Evolutionary conservation across 805 yeast genomes (phyloP).

Genomic region (Hanseniaspora clermontiae): DNA sequence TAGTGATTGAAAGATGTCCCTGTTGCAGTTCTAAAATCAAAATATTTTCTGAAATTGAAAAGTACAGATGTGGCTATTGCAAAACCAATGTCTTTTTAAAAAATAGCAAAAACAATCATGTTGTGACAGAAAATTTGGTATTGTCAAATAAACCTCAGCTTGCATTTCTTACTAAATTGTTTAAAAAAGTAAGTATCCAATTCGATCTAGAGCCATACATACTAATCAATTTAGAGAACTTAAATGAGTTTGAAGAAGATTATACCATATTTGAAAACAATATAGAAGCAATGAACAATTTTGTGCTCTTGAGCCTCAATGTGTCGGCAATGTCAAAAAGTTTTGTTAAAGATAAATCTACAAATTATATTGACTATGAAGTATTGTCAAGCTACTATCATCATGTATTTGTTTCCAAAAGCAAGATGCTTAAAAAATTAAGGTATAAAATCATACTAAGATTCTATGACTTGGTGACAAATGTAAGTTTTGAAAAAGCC

Average conservation of each 20-base stretch:
- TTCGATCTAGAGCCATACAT: background rate
- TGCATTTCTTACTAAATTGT: background rate
- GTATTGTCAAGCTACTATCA: background rate
- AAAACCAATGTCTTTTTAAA: slow-evolving; percentile 34
- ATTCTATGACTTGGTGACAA: background rate
- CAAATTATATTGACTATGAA: background rate
- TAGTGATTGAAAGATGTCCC: slow-evolving; percentile 24
- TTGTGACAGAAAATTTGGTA: background rate
- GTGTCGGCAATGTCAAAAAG: background rate
- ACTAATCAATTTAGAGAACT: background rate
- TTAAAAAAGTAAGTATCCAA: background rate
- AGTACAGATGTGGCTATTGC: slow-evolving; percentile 53
- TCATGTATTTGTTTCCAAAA: background rate
- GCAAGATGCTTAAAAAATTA: background rate
- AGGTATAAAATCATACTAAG: background rate
- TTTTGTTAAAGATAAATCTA: background rate
- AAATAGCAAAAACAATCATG: background rate
- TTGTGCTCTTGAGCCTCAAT: background rate
- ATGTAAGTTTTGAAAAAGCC: background rate
- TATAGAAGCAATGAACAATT: background rate
- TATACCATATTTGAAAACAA: background rate
- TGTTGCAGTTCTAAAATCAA: slow-evolving; percentile 38
- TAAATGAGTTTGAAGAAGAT: background rate
- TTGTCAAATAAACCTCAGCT: background rate
- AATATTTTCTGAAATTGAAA: slow-evolving; percentile 28